Conservation (phyloP, 2,329 filamentous ascomycete species). For the Pseudopyrenochaeta lycopersici region DNA sequence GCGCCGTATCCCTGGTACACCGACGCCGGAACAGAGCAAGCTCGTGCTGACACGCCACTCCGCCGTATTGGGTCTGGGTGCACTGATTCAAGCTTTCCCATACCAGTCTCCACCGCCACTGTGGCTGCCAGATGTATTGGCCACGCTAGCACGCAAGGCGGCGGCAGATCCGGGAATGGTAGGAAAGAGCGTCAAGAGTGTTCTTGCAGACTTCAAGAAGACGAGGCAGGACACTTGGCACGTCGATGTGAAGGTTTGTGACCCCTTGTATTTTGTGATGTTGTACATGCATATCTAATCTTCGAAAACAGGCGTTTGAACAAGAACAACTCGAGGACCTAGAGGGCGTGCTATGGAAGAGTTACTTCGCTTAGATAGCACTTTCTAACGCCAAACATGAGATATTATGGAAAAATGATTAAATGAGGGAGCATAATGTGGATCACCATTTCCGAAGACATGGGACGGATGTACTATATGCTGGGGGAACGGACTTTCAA, state of each 20-base stretch:
- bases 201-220: conserved; percentile 98
- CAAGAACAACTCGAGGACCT: conserved; percentile 92
- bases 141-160: conserved; percentile 82
- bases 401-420: neutral
- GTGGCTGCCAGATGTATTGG: conserved; percentile 94
- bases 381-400: neutral
- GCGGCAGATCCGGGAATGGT: conserved; percentile 91
- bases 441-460: neutral
- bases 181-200: conserved; percentile 92
- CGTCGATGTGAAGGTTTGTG: conserved; percentile 91
- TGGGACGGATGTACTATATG: conserved; percentile 15
- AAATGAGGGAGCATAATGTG: neutral
- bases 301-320: conserved; percentile 73
- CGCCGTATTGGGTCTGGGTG: conserved; percentile 88
- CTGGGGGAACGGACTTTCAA: conserved; percentile 5
- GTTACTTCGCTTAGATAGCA: conserved; percentile 83
- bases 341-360: conserved; percentile 98
- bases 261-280: neutral
- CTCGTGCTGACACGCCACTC: conserved; percentile 86
- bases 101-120: conserved; percentile 90
- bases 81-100: conserved; percentile 93
- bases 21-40: conserved; percentile 76
- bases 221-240: conserved; percentile 98
- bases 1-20: conserved; percentile 66
- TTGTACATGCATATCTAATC: conserved; percentile 5